phyloP scores from a whole-genome alignment of 179 eudicot genomes.

The Dionaea muscipula region DNA sequence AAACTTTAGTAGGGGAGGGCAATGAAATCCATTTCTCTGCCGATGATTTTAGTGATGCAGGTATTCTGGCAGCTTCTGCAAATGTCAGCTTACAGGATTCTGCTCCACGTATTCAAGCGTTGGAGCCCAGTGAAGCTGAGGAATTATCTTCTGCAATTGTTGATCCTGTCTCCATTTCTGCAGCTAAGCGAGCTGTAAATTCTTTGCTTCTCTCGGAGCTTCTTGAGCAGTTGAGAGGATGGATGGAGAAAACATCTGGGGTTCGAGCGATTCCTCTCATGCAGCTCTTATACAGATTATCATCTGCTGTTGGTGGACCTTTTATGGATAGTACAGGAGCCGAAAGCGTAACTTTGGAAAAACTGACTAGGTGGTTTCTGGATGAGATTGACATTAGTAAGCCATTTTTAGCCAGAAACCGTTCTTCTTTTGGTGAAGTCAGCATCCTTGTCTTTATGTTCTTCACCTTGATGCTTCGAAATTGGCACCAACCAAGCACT shows the following conservation, averaged over 20 bases:
- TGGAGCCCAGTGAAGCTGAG: slow-evolving; percentile 68
- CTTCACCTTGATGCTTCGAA: slow-evolving; percentile 92
- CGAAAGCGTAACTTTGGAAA: slow-evolving; percentile 78
- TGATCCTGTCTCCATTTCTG: slow-evolving; percentile 93
- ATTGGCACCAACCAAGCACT: slow-evolving; percentile 97
- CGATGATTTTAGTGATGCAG: slow-evolving; percentile 51
- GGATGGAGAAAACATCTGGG: slow-evolving; percentile 93
- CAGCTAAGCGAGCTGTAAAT: slow-evolving; percentile 90
- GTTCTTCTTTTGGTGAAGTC: slow-evolving; percentile 81
- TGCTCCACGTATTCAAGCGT: slow-evolving; percentile 66
- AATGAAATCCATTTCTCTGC: slow-evolving; percentile 65
- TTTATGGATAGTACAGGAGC: slow-evolving; percentile 68
- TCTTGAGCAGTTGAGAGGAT: slow-evolving; percentile 71
- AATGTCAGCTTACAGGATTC: slow-evolving; percentile 46
- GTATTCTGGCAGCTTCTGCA: slow-evolving; percentile 40
- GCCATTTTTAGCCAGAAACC: slow-evolving; percentile 57
- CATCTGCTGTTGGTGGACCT: slow-evolving; percentile 97
- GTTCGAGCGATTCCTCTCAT: slow-evolving; percentile 82
- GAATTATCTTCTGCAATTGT: slow-evolving; percentile 57
- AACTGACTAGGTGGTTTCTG: slow-evolving; percentile 81
- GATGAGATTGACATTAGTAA: slow-evolving; percentile 66
- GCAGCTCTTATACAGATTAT: slow-evolving; percentile 90
- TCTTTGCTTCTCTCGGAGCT: slow-evolving; percentile 84
- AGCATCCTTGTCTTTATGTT: slow-evolving; percentile 89
- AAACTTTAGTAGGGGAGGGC: slow-evolving; percentile 74